A percentile compares a stretch with the other conserved stretches of the same genome.
Evolutionary conservation across 345 rosid species (phyloP).

Genomic region (Excoecaria agallocha): DNA sequence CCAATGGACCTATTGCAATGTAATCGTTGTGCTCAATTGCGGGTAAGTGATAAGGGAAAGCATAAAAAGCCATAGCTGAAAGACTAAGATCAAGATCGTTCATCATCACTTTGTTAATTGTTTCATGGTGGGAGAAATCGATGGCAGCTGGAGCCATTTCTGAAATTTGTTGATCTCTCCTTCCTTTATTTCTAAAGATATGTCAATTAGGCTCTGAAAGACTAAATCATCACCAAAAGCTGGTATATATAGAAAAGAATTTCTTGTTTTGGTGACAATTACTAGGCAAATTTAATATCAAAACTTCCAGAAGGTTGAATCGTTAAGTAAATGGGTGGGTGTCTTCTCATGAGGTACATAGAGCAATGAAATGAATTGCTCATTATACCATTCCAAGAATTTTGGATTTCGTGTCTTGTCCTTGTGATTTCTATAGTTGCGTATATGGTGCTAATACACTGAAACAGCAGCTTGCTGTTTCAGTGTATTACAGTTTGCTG

Average conservation of each 20-base stretch:
- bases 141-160: constrained; percentile 24
- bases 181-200: constrained; percentile 9
- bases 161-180: background rate
- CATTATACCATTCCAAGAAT: background rate
- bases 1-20: constrained; percentile 2
- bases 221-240: constrained; percentile 16
- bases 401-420: constrained; percentile 12
- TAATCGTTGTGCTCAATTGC: constrained; percentile 13
- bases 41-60: constrained; percentile 25
- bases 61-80: constrained; percentile 30
- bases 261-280: constrained; percentile 1
- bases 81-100: constrained; percentile 30
- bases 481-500: no score
- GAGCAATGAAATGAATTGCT: constrained; percentile 19
- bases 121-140: constrained; percentile 21
- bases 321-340: background rate
- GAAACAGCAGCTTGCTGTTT: no score
- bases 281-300: background rate
- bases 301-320: no score
- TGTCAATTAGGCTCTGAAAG: constrained; percentile 39
- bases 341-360: constrained; percentile 17
- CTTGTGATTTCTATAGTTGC: background rate
- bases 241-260: background rate
- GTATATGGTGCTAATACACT: no score
- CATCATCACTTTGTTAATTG: constrained; percentile 11